phyloP scores from a whole-genome alignment of 768 basidiomycete species.

The Termitomyces sp. region DNA sequence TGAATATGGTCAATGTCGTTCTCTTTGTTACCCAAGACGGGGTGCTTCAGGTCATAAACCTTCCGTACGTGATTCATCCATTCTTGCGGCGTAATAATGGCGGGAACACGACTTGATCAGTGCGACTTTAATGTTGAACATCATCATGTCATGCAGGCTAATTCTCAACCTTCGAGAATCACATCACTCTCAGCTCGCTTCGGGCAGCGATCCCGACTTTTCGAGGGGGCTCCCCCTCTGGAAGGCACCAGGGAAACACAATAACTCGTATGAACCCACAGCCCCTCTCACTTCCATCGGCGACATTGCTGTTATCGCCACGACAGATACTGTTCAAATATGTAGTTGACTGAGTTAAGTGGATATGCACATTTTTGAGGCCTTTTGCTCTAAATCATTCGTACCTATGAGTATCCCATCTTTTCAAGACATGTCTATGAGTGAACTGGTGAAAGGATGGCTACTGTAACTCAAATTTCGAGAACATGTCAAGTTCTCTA shows the following conservation, averaged over 20 bases:
- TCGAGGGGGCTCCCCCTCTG: not conserved
- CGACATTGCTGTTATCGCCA: too few relatives aligned
- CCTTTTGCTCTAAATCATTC: too few relatives aligned
- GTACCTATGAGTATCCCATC: not conserved
- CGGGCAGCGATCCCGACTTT: not conserved
- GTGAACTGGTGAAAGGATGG: not conserved
- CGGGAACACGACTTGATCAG: not conserved
- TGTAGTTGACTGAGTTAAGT: not conserved
- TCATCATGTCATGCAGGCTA: slow-evolving; percentile 20
- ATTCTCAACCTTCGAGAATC: slow-evolving; percentile 17
- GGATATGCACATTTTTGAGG: not conserved
- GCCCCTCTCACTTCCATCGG: not conserved
- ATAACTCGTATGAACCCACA: not conserved
- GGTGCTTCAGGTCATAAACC: slow-evolving; percentile 14
- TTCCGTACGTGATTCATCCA: slow-evolving; percentile 8
- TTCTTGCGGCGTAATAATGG: not conserved
- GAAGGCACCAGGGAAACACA: not conserved
- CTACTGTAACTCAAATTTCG: not conserved
- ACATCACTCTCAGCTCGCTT: not conserved
- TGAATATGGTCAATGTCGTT: slow-evolving; percentile 18
- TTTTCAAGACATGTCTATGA: not conserved
- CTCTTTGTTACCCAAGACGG: slow-evolving; percentile 14
- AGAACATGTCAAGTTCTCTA: not conserved
- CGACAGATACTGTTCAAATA: too few relatives aligned
- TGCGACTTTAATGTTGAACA: slow-evolving; percentile 17